Evolutionary conservation across 495 filamentous ascomycete genomes (phyloP), one percentile per base, ranked within the genome.

Genomic region (Talaromyces ruber): DNA sequence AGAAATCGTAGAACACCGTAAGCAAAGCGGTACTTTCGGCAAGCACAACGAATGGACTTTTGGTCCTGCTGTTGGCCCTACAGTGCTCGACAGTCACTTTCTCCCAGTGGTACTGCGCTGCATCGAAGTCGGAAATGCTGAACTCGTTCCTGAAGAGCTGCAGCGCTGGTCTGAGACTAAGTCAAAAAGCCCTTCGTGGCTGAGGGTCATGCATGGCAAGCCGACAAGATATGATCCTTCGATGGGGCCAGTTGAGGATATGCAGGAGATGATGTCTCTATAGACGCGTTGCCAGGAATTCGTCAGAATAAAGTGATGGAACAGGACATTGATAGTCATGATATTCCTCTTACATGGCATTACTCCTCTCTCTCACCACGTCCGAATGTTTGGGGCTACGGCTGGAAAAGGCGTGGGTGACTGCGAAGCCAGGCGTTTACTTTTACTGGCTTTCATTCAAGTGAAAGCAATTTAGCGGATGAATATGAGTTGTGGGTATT

Each of bases 191-290:
- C 57, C 57, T 8, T n/a, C 22, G 9, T 59, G 57, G 57, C 16
- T 43, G 14, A 59, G 45, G 57, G 57, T 59, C 9, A 39, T 59
- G 57, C 57, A 59, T 3, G 57, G 57, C n/a, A 59, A 30, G 57
- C 57, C 57, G 24, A 59, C 57, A 32, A 39, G 21, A 9, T 59
- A 59, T 26, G 32, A 59, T 28, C 32, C 30, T 59, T 59, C 57
- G 1, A 59, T 59, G 57, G 57, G 57, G 3, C 57, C 57, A 1
- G 22, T 59, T 28, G 57, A 43, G 22, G 57, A 39, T 28, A 59
- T 59, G 37, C 57, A 59, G 11, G 57, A 59, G 11, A 59, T 43
- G 57, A 59, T 45, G 57, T 59, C 57, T 11, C 54, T 57, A 6
- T 57, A 54, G 26, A 54, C 16, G 16, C 22, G 16, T 54, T 26